Percentiles rank a stretch among this genome's conserved stretches.
Conservation (phyloP, 116 monocot genomes). For the Phalaenopsis hybrid region DNA sequence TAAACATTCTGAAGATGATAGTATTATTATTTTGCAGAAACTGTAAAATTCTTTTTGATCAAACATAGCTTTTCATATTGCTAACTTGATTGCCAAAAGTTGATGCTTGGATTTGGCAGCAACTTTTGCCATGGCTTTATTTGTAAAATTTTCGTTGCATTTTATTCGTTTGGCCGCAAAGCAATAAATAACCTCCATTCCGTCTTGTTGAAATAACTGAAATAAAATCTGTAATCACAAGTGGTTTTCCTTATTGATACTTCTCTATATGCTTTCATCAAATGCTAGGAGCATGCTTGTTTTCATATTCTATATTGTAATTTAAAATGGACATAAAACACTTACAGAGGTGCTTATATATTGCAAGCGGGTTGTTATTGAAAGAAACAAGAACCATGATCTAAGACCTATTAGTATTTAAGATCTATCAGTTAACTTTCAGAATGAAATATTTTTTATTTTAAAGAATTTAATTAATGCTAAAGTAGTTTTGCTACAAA, state of each 20-base stretch:
- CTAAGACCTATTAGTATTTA: background rate
- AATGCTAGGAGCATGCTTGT: background rate
- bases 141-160: too few species aligned
- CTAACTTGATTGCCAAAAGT: too few species aligned
- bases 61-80: too few species aligned
- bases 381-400: background rate
- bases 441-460: background rate
- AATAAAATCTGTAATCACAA: too few species aligned
- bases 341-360: background rate
- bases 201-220: too few species aligned
- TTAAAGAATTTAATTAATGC: background rate
- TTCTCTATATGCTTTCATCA: background rate
- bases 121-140: too few species aligned
- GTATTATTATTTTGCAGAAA: too few species aligned
- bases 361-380: background rate
- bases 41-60: too few species aligned
- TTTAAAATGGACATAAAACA: background rate
- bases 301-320: background rate
- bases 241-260: background rate
- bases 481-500: background rate
- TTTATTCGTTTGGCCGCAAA: too few species aligned
- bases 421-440: background rate
- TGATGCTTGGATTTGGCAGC: too few species aligned
- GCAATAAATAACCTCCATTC: too few species aligned
- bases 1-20: too few species aligned